Evolutionary conservation across 2,329 filamentous ascomycete genomes (phyloP).

Genomic region (Ascochyta rabiei): DNA sequence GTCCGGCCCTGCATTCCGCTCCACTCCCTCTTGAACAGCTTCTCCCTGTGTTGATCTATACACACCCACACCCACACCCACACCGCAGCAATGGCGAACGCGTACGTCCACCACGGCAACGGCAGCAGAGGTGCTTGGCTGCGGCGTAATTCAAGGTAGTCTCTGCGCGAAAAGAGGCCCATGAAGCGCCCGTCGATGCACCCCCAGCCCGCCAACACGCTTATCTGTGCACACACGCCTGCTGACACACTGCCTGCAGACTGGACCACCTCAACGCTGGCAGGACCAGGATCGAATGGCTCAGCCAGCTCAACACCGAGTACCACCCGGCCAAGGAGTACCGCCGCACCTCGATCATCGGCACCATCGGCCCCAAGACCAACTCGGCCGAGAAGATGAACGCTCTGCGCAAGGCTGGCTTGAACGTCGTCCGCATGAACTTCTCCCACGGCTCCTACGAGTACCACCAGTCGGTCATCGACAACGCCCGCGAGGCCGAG

Average conservation of each 20-base stretch:
- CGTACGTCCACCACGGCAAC: conserved; percentile 56
- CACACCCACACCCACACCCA: conserved; percentile 6
- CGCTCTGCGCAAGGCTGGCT: conserved; percentile 83
- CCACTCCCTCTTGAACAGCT: conserved; percentile 16
- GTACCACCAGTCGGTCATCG: conserved; percentile 98
- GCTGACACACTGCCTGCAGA: conserved; percentile 23
- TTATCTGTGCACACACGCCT: background rate
- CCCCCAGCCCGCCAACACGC: conserved; percentile 1
- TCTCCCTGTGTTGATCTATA: background rate
- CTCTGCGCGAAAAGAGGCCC: conserved; percentile 8
- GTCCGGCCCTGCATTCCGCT: conserved; percentile 26
- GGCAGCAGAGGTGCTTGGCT: conserved; percentile 10
- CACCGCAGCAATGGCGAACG: conserved; percentile 64
- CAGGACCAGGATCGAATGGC: conserved; percentile 74
- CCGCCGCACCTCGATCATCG: conserved; percentile 96
- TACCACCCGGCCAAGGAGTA: conserved; percentile 87
- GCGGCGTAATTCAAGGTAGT: conserved; percentile 13
- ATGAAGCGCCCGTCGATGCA: conserved; percentile 4
- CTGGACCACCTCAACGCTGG: conserved; percentile 77
- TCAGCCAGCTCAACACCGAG: conserved; percentile 84
- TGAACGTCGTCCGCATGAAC: conserved; percentile 99
- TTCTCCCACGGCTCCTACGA: conserved; percentile 93
- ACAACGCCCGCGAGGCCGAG: conserved; percentile 90
- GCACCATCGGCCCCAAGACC: conserved; percentile 98
- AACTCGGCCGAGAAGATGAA: conserved; percentile 98